A percentile compares a stretch with the other conserved stretches of the same genome.
Evolutionary conservation across 345 rosid species (phyloP).

Genomic region (Pistacia vera): DNA sequence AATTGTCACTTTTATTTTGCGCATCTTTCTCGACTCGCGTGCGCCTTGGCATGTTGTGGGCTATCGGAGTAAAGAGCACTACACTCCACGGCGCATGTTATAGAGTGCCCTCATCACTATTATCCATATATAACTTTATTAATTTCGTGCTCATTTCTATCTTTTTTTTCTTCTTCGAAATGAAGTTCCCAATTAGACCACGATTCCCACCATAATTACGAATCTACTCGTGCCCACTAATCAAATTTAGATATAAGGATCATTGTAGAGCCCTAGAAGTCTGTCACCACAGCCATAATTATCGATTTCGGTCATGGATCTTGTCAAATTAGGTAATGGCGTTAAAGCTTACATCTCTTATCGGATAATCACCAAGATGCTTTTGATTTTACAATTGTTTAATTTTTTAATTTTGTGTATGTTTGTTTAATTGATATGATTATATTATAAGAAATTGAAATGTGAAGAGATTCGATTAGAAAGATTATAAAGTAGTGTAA

Average conservation of each 20-base stretch:
- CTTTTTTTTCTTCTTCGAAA: too few relatives aligned
- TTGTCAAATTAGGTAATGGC: slow-evolving; percentile 97
- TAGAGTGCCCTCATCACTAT: too few relatives aligned
- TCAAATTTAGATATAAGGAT: slow-evolving; percentile 31
- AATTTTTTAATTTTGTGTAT: background rate
- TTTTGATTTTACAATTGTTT: background rate
- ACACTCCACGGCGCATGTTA: too few relatives aligned
- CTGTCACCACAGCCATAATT: slow-evolving; percentile 69
- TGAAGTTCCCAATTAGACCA: slow-evolving; percentile 8
- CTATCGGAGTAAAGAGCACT: too few relatives aligned
- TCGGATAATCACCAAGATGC: slow-evolving; percentile 91
- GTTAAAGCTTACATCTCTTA: slow-evolving; percentile 95
- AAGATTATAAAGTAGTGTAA: background rate
- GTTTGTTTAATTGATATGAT: too few relatives aligned
- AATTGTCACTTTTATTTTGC: too few relatives aligned
- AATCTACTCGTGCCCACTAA: slow-evolving; percentile 7
- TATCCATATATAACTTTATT: too few relatives aligned
- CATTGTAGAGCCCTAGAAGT: slow-evolving; percentile 87
- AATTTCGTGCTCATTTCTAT: too few relatives aligned
- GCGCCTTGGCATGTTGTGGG: too few relatives aligned
- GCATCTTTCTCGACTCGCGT: too few relatives aligned
- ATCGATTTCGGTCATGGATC: slow-evolving; percentile 85
- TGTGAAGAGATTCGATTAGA: background rate
- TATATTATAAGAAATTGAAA: background rate
- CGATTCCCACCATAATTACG: slow-evolving; percentile 28